Evolutionary conservation across 345 rosid species (phyloP).

Genomic region (Melaleuca alternifolia): DNA sequence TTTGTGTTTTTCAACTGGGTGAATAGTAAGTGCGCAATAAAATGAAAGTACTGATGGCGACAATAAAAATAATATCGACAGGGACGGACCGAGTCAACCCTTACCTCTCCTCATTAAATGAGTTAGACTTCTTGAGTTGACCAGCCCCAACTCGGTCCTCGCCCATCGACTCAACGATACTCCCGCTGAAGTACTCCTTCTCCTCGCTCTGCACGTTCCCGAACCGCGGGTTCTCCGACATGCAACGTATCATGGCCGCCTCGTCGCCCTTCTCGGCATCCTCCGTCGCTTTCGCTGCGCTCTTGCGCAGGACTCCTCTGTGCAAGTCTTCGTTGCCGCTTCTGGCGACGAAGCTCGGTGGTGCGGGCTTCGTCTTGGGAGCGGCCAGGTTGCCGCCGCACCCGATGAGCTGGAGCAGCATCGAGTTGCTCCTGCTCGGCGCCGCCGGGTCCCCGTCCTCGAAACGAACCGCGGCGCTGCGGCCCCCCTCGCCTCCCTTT

Average conservation of each 20-base stretch:
- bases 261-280: slow-evolving; percentile 30
- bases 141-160: slow-evolving; percentile 29
- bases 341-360: background rate
- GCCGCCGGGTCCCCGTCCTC: background rate
- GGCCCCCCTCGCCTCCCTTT: background rate
- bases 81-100: background rate
- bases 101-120: slow-evolving; percentile 68
- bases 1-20: background rate
- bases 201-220: slow-evolving; percentile 71
- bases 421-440: background rate
- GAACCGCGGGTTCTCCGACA: slow-evolving; percentile 96
- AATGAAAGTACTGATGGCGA: background rate
- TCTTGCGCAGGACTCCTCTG: slow-evolving; percentile 37
- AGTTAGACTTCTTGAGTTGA: slow-evolving; percentile 59
- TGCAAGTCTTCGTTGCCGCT: slow-evolving; percentile 21
- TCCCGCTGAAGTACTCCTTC: slow-evolving; percentile 85
- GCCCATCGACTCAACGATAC: slow-evolving; percentile 60
- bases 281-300: slow-evolving; percentile 24
- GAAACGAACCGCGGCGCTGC: background rate
- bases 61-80: background rate
- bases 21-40: background rate
- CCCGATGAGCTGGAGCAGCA: slow-evolving; percentile 27
- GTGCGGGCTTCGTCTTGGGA: slow-evolving; percentile 20
- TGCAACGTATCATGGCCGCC: slow-evolving; percentile 41
- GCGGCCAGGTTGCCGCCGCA: slow-evolving; percentile 69